Evolutionary conservation across 768 basidiomycete species (phyloP).

Genomic region (Pleurotus salmoneostramineus): DNA sequence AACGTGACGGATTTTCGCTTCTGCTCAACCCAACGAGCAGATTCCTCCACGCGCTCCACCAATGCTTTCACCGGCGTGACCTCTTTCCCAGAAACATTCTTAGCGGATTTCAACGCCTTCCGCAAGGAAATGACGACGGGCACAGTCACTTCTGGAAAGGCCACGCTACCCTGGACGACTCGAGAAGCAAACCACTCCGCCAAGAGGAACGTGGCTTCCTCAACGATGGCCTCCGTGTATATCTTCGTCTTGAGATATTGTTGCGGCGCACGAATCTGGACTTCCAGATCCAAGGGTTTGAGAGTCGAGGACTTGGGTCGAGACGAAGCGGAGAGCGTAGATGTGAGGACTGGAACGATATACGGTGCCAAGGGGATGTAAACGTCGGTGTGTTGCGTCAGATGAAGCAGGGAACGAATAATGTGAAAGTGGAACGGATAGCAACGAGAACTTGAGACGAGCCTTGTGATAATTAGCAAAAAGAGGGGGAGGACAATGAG

Average conservation of each 20-base stretch:
- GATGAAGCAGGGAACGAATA: constrained; percentile 80
- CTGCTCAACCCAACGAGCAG: constrained; percentile 72
- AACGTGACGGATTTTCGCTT: constrained; percentile 69
- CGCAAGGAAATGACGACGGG: constrained; percentile 72
- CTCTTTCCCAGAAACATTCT: constrained; percentile 50
- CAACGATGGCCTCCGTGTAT: constrained; percentile 76
- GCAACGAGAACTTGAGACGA: constrained; percentile 87
- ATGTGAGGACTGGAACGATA: constrained; percentile 81
- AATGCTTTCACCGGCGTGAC: constrained; percentile 65
- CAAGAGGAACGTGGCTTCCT: constrained; percentile 76
- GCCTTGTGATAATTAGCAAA: constrained; percentile 39
- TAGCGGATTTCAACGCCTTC: constrained; percentile 65
- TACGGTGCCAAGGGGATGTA: constrained; percentile 88
- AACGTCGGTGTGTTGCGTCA: constrained; percentile 77
- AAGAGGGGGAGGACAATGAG: constrained; percentile 1
- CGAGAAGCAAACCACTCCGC: constrained; percentile 76
- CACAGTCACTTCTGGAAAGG: constrained; percentile 90
- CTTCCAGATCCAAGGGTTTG: constrained; percentile 85
- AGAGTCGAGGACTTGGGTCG: constrained; percentile 83
- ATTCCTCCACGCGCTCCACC: constrained; percentile 86
- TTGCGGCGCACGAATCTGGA: constrained; percentile 80
- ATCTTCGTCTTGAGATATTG: constrained; percentile 87
- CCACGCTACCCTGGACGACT: constrained; percentile 77
- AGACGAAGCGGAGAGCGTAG: constrained; percentile 60
- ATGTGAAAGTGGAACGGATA: constrained; percentile 95